Evolutionary conservation across 2,329 filamentous ascomycete species (phyloP), one percentile per base, ranked within the genome.

Genomic region (Diplodia mutila): DNA sequence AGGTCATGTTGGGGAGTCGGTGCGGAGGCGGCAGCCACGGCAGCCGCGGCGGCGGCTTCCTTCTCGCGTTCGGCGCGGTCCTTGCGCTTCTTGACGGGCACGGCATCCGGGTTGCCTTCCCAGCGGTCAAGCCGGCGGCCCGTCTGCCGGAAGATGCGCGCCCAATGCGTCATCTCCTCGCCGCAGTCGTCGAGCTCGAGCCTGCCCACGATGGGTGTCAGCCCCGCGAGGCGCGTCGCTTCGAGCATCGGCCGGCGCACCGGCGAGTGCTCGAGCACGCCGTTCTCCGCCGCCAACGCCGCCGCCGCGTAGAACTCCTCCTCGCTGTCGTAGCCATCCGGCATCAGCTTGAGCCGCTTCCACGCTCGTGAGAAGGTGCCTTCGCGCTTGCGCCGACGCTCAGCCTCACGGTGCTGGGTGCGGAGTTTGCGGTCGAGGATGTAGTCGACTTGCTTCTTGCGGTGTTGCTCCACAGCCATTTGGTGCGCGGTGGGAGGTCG

Each of bases 401-500:
- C 87, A 14, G 88, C 85, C 66, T 83, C 83, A 74, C 89, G 86
- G 74, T 93, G 90, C 63, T 87, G 83, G 70, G 84, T 85, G 59
- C 90, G 87, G 39, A 94, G 81, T 34, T 90, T 89, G n/a, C 89
- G 87, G 71, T 92, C 90, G 18, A 95, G 85, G 63, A 93, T 91
- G 73, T 93, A 90, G 73, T 93, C 90, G n/a, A 94, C 91, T 6
- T 91, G 88, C 73, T 92, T 88, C 69, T 88, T 90, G 21, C 92
- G 85, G 77, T 94, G 93, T 66, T 89, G 86, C 77, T 93, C 91
- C 1, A 95, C 90, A 0, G 91, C 91, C 48, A 93, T 82, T 78
- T 95, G 92, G 77, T 95, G 92, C 42, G 91, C 90, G 0, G 92
- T 95, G 0, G 92, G 87, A 2, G 91, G 91, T 1, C 92, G 86